Evolutionary conservation across 2,329 filamentous ascomycete species (phyloP), one percentile per base, ranked within the genome.

Genomic region (Polychaeton citri): DNA sequence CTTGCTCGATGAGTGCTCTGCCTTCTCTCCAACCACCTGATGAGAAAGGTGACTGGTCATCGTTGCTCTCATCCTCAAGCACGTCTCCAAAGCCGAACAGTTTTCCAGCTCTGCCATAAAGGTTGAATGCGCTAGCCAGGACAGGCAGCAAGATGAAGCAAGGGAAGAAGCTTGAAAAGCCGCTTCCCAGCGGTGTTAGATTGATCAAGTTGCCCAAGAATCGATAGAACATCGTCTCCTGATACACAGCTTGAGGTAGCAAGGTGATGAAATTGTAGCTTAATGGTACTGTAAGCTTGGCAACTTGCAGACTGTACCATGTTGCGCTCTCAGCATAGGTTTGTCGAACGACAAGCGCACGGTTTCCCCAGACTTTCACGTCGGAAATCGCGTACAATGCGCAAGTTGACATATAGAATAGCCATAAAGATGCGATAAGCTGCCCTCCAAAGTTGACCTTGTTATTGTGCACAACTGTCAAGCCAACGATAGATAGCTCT

Each of bases 261-360:
- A 96, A 88, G 1, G 88, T 95, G 56, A 94, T 71, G 54, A 96
- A 98, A 61, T 98, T 98, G 72, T 94, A 98, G 3, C 83, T 79
- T 6, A 98, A 69, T 1, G 90, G 90, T 0, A 98, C 84, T 1
- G 83, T 94, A 30, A 98, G 74, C 51, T 87, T 84, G 35, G 90
- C 88, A 8, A 95, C 82, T 56, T 95, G 85, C 39, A 85, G 78
- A 1, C 85, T 81, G 54, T 96, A 98, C 86, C 92, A 98, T 47
- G 88, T 92, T 1, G 90, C 90, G 34, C 80, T 85, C 56, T 96
- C 90, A 41, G 84, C 78, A 39, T 92, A 88, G 0, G 90, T 98
- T 53, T 93, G 90, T 38, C 90, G 78, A 40, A 75, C 76, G 32
- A 96, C 88, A 5, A 98, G 68, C 0, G 90, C 88, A 21, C 90